A percentile compares a stretch with the other conserved stretches of the same genome.
These are phyloP conservation scores for Melanogaster broomeanus DNA, from an alignment of 768 basidiomycete species.

Conservation along the genomic window DNA sequence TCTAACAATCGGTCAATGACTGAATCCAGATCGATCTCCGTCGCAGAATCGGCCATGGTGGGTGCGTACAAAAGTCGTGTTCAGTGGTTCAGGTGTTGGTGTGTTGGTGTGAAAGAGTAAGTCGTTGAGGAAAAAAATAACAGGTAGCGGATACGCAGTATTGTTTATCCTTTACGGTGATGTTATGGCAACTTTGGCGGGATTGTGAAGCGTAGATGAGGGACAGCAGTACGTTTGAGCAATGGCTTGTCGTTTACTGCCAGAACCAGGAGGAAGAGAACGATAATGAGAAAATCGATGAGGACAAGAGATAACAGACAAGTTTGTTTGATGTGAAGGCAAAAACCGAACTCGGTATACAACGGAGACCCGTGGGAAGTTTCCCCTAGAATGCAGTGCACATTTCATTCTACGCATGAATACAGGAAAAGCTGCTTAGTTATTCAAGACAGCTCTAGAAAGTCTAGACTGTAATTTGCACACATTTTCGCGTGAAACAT, in stretches of 20 bases:
- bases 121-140: conserved; percentile 28
- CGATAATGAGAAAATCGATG: conserved; percentile 33
- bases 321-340: conserved; percentile 29
- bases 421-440: no score
- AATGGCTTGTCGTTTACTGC: conserved; percentile 21
- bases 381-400: not conserved
- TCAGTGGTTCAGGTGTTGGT: conserved; percentile 15
- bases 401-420: no score
- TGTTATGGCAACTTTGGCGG: conserved; percentile 20
- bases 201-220: not conserved
- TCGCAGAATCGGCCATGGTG: conserved; percentile 74
- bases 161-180: conserved; percentile 21
- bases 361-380: conserved; percentile 33
- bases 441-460: no score
- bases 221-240: not conserved
- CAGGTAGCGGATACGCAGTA: conserved; percentile 15
- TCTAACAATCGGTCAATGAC: conserved; percentile 98
- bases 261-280: conserved; percentile 20
- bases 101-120: conserved; percentile 18
- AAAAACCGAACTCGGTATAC: conserved; percentile 33
- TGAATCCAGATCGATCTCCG: conserved; percentile 98
- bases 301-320: conserved; percentile 35
- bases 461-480: no score
- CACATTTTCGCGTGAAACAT: no score
- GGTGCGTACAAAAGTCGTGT: conserved; percentile 7